Base-by-base conservation (phyloP, 768 basidiomycete genomes). In the Mycena floridula region DNA sequence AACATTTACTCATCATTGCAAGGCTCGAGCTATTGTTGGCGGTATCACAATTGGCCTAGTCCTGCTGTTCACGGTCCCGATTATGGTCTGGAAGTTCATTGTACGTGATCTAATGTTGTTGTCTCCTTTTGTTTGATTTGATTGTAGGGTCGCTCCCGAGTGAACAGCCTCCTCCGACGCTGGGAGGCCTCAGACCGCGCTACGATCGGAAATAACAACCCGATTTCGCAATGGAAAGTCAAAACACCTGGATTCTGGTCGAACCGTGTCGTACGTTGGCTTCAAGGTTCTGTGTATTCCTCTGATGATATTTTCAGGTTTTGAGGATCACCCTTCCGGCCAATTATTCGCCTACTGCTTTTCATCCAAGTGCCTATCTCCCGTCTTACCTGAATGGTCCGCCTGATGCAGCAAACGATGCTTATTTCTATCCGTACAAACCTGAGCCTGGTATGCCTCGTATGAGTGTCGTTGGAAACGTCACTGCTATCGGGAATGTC, bases 21-120 rank as follows among this genome's bases (percentile, higher is more conserved):
- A 69, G 43, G 64, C 69, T 12, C 67, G 70, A 20, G 54, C 61
- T 12, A 59, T 66, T 26, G 56, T 60, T 16, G 48, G 73, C 26
- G 67, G 52, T 5, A 53, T 68, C 21, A 65, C 61, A 20, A n/a
- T 76, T 37, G 73, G 56, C 13, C 53, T 64, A 16, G 48, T 67
- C 42, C 21, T 69, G 21, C 30, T 76, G 40, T 63, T 76, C 54
- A 55, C 62, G 37, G 30, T 58, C 3, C 77, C 77, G 5, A 54
- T 75, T 32, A 37, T 65, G 30, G 35, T 69, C 20, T 79, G 76
- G 75, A 79, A 80, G 50, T 63, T 54, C 25, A 48, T 63, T 44
- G 65, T 69, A 32, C 30, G 70, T 66, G n/a, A 24, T 27, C 32
- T 25, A 7, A 15, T 13, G 16, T 38, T 41, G 11, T 9, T 32